Base-by-base conservation (phyloP, 441 rosid genomes). In the Syzygium malaccense region DNA sequence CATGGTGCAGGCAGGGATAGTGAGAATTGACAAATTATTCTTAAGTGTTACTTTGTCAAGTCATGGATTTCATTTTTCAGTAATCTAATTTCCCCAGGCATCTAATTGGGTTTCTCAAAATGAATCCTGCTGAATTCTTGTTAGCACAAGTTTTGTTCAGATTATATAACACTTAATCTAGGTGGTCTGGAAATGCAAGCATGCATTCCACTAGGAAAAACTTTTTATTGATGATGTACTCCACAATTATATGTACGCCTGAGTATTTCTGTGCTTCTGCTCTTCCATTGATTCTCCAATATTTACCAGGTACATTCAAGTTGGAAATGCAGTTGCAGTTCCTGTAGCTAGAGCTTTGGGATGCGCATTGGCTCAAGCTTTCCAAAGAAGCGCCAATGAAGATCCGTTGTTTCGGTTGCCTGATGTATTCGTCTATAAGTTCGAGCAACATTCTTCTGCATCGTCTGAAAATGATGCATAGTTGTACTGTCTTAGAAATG, bases 241-340 rank as follows among this genome's bases (percentile, higher is more conserved):
- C 23, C 41, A 18, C n/a, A 37, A 41, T 20, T 57, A 48, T 37
- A 33, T 25, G 26, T 23, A n/a, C 78, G 80, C 33, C 17, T 11
- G n/a, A 71, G 58, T 30, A 30, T 3, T 88, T 32, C 30, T 32
- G 30, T 85, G 15, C 32, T 85, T 30, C 41, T 62, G 51, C 71
- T 48, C 87, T 48, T 28, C 37, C 18, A 37, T 87, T 75, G 45
- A 13, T 15, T 55, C 54, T 78, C 23, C 25, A 7, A 23, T 41
- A 37, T 51, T 55, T 68, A 23, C n/a, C 37, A 96, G 98, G 88
- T 95, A 97, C 53, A 92, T 87, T 26, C 99, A 94, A 92, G 97
- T 95, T 0, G 98, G 99, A 3, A 97, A 96, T 79, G 98, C 96
- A 0, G 97, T 94, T 8, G 98, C 98, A 0, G 95, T 95, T 41